Evolutionary conservation across 352 stramenopile genomes (phyloP).

Genomic region (Globisporangium iwayamae): DNA sequence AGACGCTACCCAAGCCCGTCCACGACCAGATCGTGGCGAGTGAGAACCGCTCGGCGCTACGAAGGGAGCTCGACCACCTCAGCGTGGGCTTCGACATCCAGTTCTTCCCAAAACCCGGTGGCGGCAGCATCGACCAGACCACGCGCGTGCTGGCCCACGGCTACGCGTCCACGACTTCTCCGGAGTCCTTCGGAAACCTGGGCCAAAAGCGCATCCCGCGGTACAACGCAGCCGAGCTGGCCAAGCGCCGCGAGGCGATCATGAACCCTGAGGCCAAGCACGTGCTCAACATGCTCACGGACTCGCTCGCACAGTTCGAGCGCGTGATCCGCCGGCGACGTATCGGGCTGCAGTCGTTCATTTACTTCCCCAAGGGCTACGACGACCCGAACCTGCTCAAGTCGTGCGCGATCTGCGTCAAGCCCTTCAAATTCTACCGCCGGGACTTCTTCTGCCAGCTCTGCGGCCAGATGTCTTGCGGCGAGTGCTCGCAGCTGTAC

Average conservation of each 20-base stretch:
- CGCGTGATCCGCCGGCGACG: constrained; percentile 54
- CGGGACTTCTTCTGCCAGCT: constrained; percentile 48
- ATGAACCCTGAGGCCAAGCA: constrained; percentile 48
- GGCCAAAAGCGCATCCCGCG: constrained; percentile 14
- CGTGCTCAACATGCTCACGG: constrained; percentile 40
- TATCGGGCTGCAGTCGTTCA: constrained; percentile 65
- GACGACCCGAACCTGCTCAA: constrained; percentile 26
- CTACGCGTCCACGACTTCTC: constrained; percentile 38
- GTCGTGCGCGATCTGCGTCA: constrained; percentile 44
- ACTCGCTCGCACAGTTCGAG: constrained; percentile 51
- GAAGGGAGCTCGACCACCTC: constrained; percentile 46
- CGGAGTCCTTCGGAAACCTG: constrained; percentile 29
- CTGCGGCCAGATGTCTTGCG: constrained; percentile 42
- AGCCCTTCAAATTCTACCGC: constrained; percentile 41
- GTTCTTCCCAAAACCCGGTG: constrained; percentile 17
- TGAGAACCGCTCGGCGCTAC: constrained; percentile 36
- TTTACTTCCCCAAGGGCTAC: constrained; percentile 49
- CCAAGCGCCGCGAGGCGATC: constrained; percentile 27
- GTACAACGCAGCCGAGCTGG: constrained; percentile 25
- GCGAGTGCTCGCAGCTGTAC: constrained; percentile 38
- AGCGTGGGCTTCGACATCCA: constrained; percentile 50
- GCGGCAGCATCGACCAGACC: constrained; percentile 30
- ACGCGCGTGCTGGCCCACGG: constrained; percentile 45
- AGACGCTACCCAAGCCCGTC: constrained; percentile 53
- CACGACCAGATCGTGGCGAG: constrained; percentile 46